Percentiles rank a stretch among this genome's conserved stretches.
phyloP scores from a whole-genome alignment of 2,329 filamentous ascomycete genomes.

The Epichloe typhina region DNA sequence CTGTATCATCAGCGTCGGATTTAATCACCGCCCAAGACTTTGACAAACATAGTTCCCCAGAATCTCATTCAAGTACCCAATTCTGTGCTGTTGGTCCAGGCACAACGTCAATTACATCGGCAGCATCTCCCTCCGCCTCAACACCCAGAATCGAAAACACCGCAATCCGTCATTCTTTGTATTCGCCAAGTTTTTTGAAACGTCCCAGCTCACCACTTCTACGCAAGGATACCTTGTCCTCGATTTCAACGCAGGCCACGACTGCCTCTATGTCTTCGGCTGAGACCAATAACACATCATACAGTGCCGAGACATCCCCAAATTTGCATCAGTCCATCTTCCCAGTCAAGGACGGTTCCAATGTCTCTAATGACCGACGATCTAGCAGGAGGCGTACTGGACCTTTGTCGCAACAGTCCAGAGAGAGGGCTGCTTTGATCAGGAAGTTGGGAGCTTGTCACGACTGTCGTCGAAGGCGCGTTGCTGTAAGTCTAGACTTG shows the following conservation, averaged over 20 bases:
- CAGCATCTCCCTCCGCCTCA: slow-evolving; percentile 13
- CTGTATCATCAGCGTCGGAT: too few relatives aligned
- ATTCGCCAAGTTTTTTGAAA: slow-evolving; percentile 5
- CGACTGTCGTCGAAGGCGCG: slow-evolving; percentile 42
- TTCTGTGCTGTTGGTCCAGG: slow-evolving; percentile 6
- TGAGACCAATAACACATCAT: slow-evolving; percentile 37
- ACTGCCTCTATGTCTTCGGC: slow-evolving; percentile 27
- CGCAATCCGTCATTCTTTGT: slow-evolving; percentile 5
- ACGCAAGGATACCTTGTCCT: slow-evolving; percentile 39
- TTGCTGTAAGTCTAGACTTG: slow-evolving; percentile 36
- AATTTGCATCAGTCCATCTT: slow-evolving; percentile 38
- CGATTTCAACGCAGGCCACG: slow-evolving; percentile 38
- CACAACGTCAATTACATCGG: slow-evolving; percentile 11
- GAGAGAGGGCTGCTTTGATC: slow-evolving; percentile 46
- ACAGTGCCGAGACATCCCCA: slow-evolving; percentile 40
- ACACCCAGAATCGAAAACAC: slow-evolving; percentile 5
- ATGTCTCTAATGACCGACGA: slow-evolving; percentile 38
- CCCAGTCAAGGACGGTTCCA: slow-evolving; percentile 41
- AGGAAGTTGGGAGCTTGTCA: slow-evolving; percentile 44
- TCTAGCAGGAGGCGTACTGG: slow-evolving; percentile 46
- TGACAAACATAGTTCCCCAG: not conserved
- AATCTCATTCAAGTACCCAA: not conserved
- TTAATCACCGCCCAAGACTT: too few relatives aligned
- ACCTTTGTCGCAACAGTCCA: slow-evolving; percentile 42
- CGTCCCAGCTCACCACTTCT: slow-evolving; percentile 19